Evolutionary conservation across 176 grass and related monocot species (phyloP).

Genomic region (Avena atlantica): DNA sequence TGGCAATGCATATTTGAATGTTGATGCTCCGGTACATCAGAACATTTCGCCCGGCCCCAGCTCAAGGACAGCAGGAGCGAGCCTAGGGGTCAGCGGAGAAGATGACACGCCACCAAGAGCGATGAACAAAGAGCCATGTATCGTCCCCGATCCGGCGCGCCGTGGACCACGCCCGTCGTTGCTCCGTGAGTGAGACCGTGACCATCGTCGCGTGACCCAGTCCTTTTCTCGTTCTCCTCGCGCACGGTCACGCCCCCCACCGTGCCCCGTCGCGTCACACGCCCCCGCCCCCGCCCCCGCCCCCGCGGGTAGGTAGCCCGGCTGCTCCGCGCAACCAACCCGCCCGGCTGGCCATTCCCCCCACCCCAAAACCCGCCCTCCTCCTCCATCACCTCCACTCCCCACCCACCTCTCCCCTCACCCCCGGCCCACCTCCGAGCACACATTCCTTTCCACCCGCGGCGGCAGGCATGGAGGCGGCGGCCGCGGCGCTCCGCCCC

Average conservation of each 20-base stretch:
- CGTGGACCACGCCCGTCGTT: no score
- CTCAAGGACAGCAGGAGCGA: no score
- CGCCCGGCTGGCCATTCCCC: not conserved
- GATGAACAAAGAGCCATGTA: no score
- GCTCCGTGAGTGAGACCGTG: no score
- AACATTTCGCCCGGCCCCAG: no score
- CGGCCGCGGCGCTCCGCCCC: conserved; percentile 30
- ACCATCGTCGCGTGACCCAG: no score
- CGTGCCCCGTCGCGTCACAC: not conserved
- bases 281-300: not conserved
- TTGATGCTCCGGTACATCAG: no score
- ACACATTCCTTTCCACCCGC: not conserved
- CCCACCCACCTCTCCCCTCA: not conserved
- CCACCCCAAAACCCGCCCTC: not conserved
- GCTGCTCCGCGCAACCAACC: conserved; percentile 1
- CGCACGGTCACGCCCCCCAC: not conserved
- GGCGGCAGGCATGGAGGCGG: conserved; percentile 29
- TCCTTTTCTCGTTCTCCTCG: no score
- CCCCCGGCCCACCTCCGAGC: not conserved
- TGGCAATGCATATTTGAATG: no score
- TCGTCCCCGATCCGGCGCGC: no score
- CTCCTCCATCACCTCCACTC: not conserved
- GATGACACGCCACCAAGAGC: no score
- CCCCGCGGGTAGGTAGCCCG: not conserved
- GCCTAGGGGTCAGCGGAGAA: no score